These are phyloP conservation scores for Hibiscus trionum DNA, from an alignment of 345 rosid genomes.

Conservation along the genomic window DNA sequence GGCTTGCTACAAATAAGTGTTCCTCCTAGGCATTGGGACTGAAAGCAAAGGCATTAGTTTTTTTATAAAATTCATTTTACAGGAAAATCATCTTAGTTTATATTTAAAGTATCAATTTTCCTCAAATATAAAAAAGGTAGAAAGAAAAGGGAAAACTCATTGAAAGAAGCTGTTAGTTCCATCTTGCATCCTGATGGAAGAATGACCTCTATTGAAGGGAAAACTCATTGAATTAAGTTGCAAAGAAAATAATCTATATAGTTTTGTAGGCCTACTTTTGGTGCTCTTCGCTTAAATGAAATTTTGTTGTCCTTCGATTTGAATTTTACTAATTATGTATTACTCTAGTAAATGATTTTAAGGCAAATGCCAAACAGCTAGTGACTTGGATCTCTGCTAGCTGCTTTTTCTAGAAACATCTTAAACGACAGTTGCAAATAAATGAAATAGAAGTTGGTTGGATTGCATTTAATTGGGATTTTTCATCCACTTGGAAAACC, in stretches of 20 bases:
- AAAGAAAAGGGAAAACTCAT: not conserved
- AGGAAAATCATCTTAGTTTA: not conserved
- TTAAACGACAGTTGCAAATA: not conserved
- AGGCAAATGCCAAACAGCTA: not conserved
- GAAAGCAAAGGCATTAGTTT: not conserved
- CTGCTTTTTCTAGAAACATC: not conserved
- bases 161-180: not conserved
- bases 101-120: not conserved
- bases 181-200: not conserved
- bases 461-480: not conserved
- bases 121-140: not conserved
- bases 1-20: not conserved
- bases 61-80: not conserved
- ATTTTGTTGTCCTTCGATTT: not conserved
- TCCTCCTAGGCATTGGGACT: not conserved
- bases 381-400: constrained; percentile 1
- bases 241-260: too few species aligned
- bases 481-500: not conserved
- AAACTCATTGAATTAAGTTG: not conserved
- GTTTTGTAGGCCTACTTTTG: not conserved
- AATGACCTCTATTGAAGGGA: not conserved
- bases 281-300: not conserved
- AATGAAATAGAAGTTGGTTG: not conserved
- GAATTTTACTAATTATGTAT: not conserved
- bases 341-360: not conserved